Evolutionary conservation across 2,329 filamentous ascomycete species (phyloP), one percentile per base, ranked within the genome.

Genomic region (Westerdykella aurantiaca): DNA sequence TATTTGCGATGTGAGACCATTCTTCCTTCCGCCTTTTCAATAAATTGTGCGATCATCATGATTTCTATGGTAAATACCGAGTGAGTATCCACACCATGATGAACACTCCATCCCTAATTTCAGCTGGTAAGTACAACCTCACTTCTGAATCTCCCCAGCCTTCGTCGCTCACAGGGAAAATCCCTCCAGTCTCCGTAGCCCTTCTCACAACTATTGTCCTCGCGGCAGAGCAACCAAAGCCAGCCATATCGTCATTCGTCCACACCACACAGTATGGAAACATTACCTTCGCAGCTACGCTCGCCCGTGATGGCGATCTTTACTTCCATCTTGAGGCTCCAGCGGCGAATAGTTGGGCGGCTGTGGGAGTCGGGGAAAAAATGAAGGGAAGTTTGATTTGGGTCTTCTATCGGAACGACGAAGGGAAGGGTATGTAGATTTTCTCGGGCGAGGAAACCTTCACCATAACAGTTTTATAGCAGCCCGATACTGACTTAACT

Each of bases 241-340:
- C 25, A 9, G 25, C 3, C 10, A 29, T 29, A 10, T 29, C 25
- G 11, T 29, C 33, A 35, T 50, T 47, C 31, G 38, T 45, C 6
- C 41, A 46, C 22, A 11, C 12, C 13, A 42, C 44, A 21, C 22
- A 22, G 4, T 39, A 42, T 31, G 48, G 44, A 31, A 58, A 60
- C 41, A 43, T 58, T 21, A 55, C 47, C 6, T 58, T 60, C 37
- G 50, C 51, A 12, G 39, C 53, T 11, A 52, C 49, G 2, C 46
- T 49, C 1, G 49, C 55, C n/a, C 38, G 42, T 7, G 45, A 47
- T 18, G 67, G 69, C 45, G 63, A 79, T 51, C 56, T 81, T 33
- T 80, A 72, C 64, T 78, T 81, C 60, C 72, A 72, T n/a, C 52
- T 82, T 13, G 71, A 73, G 45, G 72, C 75, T 33, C 69, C 73